Percentiles rank a stretch among this genome's conserved stretches.
These are phyloP conservation scores for Lobosporangium transversale DNA, from an alignment of 192 early-diverging fungal genomes.

Conservation along the genomic window DNA sequence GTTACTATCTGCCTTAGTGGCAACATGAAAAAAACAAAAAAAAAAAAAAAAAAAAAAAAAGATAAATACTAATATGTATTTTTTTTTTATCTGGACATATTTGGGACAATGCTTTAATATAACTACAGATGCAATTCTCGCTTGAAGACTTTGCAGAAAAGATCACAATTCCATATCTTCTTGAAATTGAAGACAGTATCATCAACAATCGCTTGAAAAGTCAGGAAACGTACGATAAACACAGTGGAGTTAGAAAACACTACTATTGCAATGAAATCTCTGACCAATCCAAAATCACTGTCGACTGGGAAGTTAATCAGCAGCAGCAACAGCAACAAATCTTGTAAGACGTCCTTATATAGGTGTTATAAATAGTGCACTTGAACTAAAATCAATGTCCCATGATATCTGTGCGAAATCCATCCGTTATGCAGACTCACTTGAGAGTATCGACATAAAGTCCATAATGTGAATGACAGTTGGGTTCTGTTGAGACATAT, in stretches of 20 bases:
- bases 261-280: background rate
- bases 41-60: too few species aligned
- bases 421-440: too few species aligned
- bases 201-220: background rate
- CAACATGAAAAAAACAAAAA: too few species aligned
- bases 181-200: slow-evolving; percentile 16
- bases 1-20: too few species aligned
- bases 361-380: background rate
- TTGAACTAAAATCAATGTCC: too few species aligned
- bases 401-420: too few species aligned
- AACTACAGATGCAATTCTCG: slow-evolving; percentile 61
- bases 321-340: background rate
- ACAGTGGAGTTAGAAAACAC: background rate
- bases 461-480: slow-evolving; percentile 20
- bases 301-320: slow-evolving; percentile 7
- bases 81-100: too few species aligned
- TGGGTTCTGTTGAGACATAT: background rate
- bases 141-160: slow-evolving; percentile 50
- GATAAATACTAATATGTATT: too few species aligned
- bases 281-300: slow-evolving; percentile 4
- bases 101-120: too few species aligned
- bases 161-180: slow-evolving; percentile 56
- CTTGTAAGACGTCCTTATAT: background rate
- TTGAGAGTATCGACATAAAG: slow-evolving; percentile 12
- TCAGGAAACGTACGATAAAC: too few species aligned